These are phyloP conservation scores for Psidium guajava DNA, from an alignment of 345 rosid genomes.

Conservation along the genomic window DNA sequence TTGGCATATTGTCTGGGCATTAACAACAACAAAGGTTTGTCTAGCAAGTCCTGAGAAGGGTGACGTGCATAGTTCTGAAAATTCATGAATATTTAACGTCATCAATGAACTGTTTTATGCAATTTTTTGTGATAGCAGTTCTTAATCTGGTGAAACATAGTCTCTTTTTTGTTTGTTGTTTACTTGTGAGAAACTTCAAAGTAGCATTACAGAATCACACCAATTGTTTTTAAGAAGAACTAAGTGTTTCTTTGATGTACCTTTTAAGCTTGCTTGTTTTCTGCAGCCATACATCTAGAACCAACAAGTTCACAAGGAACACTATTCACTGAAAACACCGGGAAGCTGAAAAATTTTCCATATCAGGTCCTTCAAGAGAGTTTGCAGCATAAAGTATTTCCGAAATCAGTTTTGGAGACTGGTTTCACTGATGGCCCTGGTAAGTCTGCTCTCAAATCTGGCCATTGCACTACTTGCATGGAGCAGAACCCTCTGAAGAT, in stretches of 20 bases:
- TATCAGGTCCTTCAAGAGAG: background rate
- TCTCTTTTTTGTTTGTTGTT: too few species aligned
- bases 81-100: too few species aligned
- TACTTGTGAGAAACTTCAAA: too few species aligned
- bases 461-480: conserved; percentile 4
- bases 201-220: too few species aligned
- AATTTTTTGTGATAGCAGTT: too few species aligned
- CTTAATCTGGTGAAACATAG: too few species aligned
- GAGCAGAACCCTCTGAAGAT: conserved; percentile 22
- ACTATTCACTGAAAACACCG: background rate
- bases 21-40: too few species aligned
- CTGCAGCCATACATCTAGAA: background rate
- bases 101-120: too few species aligned
- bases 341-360: background rate
- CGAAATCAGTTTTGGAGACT: background rate
- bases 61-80: too few species aligned
- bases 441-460: background rate
- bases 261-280: background rate
- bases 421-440: background rate
- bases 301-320: background rate
- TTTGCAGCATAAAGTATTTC: background rate
- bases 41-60: too few species aligned
- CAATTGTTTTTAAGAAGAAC: background rate
- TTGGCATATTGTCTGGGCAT: too few species aligned
- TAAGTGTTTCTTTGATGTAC: background rate